Evolutionary conservation across 768 basidiomycete genomes (phyloP), one percentile per base, ranked within the genome.

Genomic region (Boletus rubroflammeus): DNA sequence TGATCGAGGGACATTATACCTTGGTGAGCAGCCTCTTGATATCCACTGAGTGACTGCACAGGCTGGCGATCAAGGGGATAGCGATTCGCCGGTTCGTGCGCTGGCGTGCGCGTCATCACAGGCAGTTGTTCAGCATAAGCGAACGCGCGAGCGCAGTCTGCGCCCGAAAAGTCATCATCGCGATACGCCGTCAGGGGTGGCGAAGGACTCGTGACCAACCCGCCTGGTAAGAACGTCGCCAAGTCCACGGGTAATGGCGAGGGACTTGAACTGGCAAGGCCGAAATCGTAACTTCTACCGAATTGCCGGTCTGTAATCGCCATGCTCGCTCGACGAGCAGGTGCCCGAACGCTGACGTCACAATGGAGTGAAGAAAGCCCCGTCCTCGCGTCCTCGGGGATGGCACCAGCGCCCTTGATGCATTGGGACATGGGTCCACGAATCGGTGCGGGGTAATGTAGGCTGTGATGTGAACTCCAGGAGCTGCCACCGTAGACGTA

Each of bases 401-500:
- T 61, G 52, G 31, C 7, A 41, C 57, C 50, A 32, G 49, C 47
- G 52, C 45, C 35, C 15, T 54, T 53, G 40, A 62, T 47, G 14
- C 19, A 51, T 41, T 32, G 61, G 23, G 66, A 58, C 36, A 67
- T 38, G 66, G 56, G 57, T 44, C 50, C 57, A 54, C 54, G 57
- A 39, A 51, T 52, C 0, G 66, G 58, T 62, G 63, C 50, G 61
- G 67, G 67, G 67, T 61, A 65, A 46, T 57, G 62, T 32, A 65
- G 53, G 55, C 56, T 45, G 61, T 56, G 67, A 38, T 34, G 63
- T 51, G 64, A 57, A 52, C 32, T 47, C 61, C 63, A 61, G 44
- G 63, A 48, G 52, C 66, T 68, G 66, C 63, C 61, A 61, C 57
- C 44, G 6, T 23, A 29, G 38, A 66, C 63, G 66, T 67, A 63